A percentile compares a stretch with the other conserved stretches of the same genome.
Conservation (phyloP, 495 filamentous ascomycete species). For the Chlorociboria aeruginascens region DNA sequence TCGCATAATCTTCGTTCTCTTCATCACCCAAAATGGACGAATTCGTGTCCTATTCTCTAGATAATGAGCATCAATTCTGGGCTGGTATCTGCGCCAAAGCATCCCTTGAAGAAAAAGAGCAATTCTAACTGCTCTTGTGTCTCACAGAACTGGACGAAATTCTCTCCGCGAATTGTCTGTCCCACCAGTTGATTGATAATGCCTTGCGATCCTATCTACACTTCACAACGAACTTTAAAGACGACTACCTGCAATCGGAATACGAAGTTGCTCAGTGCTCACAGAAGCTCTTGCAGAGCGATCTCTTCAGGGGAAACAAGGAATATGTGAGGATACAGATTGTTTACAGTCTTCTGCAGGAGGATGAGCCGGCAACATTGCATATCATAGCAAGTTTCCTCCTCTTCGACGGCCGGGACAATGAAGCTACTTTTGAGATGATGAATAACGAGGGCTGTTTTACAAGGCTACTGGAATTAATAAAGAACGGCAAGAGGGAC, state of each 20-base stretch:
- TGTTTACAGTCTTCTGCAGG: slow-evolving; percentile 81
- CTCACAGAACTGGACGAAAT: slow-evolving; percentile 68
- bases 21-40: slow-evolving; percentile 35
- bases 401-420: slow-evolving; percentile 75
- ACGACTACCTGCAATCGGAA: slow-evolving; percentile 71
- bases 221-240: slow-evolving; percentile 68
- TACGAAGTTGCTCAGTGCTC: slow-evolving; percentile 77
- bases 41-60: slow-evolving; percentile 42
- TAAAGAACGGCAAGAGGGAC: slow-evolving; percentile 47
- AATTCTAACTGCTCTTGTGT: not conserved
- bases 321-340: slow-evolving; percentile 91
- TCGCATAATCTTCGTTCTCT: not conserved
- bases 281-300: slow-evolving; percentile 65
- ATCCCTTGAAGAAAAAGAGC: slow-evolving; percentile 10
- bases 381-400: slow-evolving; percentile 78
- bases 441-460: slow-evolving; percentile 85
- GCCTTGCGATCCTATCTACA: slow-evolving; percentile 72
- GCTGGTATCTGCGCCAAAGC: slow-evolving; percentile 52
- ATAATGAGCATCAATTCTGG: slow-evolving; percentile 92
- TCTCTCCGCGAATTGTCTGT: slow-evolving; percentile 56
- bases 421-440: slow-evolving; percentile 68
- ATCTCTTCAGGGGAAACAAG: slow-evolving; percentile 57
- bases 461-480: slow-evolving; percentile 68
- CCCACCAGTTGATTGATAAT: slow-evolving; percentile 75
- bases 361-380: slow-evolving; percentile 67